phyloP scores from a whole-genome alignment of 176 grass and related monocot genomes.

The Stipa capillata region DNA sequence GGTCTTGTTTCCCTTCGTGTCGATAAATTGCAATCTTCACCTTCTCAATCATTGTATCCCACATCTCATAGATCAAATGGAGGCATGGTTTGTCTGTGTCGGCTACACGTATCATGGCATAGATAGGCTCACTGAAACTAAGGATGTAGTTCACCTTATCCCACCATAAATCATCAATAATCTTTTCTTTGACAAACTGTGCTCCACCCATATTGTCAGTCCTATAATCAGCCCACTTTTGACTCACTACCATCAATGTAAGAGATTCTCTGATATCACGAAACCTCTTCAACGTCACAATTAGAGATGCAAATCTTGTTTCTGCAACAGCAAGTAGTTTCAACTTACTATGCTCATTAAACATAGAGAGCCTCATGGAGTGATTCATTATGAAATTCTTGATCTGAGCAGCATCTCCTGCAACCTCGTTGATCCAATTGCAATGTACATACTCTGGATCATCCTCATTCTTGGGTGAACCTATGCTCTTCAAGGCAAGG shows the following conservation, averaged over 20 bases:
- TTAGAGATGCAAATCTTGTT: not conserved
- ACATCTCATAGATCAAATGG: constrained; percentile 1
- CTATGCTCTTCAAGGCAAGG: not conserved
- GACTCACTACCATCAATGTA: not conserved
- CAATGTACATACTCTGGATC: not conserved
- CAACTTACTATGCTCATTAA: not conserved
- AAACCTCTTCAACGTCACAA: not conserved
- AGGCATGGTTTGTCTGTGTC: not conserved
- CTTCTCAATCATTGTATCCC: constrained; percentile 2
- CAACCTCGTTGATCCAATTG: not conserved
- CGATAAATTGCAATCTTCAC: not conserved
- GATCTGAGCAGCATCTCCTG: not conserved
- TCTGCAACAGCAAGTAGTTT: not conserved
- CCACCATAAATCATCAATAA: not conserved
- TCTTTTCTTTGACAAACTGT: not conserved
- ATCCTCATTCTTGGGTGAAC: not conserved
- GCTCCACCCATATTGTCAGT: not conserved
- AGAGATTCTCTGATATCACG: not conserved
- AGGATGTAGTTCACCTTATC: not conserved
- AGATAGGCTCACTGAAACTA: not conserved
- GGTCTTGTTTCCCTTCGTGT: not conserved
- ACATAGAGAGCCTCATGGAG: not conserved
- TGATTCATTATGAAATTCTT: not conserved
- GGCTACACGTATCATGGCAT: not conserved
- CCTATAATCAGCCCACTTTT: not conserved